Conservation (phyloP, 139 green algal genomes). For the Asterochloris erici region DNA sequence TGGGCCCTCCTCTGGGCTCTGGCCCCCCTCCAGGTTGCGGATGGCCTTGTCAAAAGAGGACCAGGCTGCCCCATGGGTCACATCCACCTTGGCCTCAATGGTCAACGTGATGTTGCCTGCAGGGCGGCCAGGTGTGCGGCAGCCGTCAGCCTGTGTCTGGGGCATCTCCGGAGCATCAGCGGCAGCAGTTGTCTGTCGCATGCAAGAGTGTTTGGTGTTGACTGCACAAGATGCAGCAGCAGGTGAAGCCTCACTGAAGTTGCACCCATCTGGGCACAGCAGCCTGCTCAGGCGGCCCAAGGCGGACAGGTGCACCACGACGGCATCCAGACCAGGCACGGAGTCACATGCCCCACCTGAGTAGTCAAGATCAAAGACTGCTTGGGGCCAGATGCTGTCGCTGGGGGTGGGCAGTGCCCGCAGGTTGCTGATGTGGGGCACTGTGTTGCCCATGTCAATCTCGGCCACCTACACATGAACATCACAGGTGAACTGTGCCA, state of each 20-base stretch:
- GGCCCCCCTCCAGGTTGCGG: constrained; percentile 11
- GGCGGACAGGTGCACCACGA: not conserved
- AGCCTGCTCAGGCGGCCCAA: not conserved
- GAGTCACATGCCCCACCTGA: constrained; percentile 8
- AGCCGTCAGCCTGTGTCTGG: not conserved
- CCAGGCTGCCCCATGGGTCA: constrained; percentile 43
- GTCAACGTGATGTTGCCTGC: constrained; percentile 41
- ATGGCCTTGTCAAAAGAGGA: constrained; percentile 37
- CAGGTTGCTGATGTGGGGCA: constrained; percentile 36
- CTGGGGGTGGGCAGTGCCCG: constrained; percentile 32
- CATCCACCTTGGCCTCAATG: constrained; percentile 46
- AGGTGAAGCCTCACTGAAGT: not conserved
- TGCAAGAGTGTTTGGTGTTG: not conserved
- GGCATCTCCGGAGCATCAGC: not conserved
- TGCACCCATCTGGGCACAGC: not conserved
- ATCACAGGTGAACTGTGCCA: not conserved
- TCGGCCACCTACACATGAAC: constrained; percentile 24
- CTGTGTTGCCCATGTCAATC: constrained; percentile 35
- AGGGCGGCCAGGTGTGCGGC: not conserved
- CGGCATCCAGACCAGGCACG: not conserved
- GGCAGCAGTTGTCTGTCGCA: not conserved
- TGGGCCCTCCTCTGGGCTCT: too few species aligned
- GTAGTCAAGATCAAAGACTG: constrained; percentile 50
- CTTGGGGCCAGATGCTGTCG: constrained; percentile 39
- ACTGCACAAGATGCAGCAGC: not conserved